Evolutionary conservation across 805 yeast species (phyloP).

Genomic region (Starmera amethionina): DNA sequence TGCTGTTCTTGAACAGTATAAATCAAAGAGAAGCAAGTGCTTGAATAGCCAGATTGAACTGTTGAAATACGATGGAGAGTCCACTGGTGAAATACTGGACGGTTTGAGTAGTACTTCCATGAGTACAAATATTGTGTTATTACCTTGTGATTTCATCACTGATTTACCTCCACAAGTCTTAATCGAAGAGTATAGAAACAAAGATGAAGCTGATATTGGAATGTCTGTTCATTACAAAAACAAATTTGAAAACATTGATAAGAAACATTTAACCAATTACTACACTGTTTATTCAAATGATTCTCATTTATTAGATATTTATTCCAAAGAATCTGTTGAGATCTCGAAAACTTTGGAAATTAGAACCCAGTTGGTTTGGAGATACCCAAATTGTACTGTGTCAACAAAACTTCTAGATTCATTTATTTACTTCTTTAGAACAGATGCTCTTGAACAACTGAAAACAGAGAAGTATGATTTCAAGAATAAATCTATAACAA

Average conservation of each 20-base stretch:
- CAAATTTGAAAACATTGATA: constrained; percentile 66
- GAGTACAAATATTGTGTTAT: constrained; percentile 52
- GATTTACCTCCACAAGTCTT: constrained; percentile 86
- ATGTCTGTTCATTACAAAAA: constrained; percentile 72
- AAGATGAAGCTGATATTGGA: constrained; percentile 58
- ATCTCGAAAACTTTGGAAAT: constrained; percentile 62
- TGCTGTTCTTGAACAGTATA: constrained; percentile 38
- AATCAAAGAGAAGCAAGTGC: constrained; percentile 26
- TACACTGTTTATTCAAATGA: constrained; percentile 57
- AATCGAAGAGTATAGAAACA: constrained; percentile 73
- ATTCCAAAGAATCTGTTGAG: constrained; percentile 59
- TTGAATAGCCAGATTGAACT: constrained; percentile 29
- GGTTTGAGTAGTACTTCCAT: constrained; percentile 32
- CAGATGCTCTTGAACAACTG: constrained; percentile 42
- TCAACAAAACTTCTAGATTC: constrained; percentile 71
- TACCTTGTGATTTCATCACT: constrained; percentile 93
- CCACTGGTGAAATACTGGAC: constrained; percentile 56
- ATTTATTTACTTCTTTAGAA: constrained; percentile 56
- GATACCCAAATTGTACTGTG: constrained; percentile 67
- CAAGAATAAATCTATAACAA: constrained; percentile 39
- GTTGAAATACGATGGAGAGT: constrained; percentile 33
- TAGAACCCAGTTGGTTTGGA: constrained; percentile 86
- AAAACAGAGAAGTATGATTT: constrained; percentile 21
- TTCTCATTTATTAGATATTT: constrained; percentile 55
- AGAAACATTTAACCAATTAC: constrained; percentile 57